Conservation (phyloP, 1,284 basidiomycete species). For the Peniophora sp. region DNA sequence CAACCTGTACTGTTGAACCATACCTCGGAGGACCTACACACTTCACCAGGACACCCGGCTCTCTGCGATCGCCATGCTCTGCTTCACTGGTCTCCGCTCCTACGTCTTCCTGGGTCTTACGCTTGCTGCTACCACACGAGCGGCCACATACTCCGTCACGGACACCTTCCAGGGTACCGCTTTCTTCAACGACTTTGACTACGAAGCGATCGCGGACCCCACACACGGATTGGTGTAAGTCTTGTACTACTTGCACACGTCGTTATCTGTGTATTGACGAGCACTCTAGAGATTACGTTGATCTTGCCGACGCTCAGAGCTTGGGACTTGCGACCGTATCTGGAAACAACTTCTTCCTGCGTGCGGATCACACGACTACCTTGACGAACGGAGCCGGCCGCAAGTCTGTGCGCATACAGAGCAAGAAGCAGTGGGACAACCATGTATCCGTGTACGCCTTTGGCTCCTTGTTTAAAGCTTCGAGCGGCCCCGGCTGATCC, state of each 20-base stretch:
- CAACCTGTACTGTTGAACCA: too few relatives aligned
- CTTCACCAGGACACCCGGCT: too few relatives aligned
- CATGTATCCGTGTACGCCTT: conserved; percentile 48
- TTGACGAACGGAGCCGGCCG: conserved; percentile 46
- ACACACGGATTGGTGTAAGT: conserved; percentile 57
- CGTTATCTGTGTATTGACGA: background rate
- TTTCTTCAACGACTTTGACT: conserved; percentile 43
- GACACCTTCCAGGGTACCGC: conserved; percentile 40
- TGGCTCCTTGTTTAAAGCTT: background rate
- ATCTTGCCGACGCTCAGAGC: conserved; percentile 19
- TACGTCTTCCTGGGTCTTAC: conserved; percentile 2
- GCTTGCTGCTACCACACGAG: conserved; percentile 6
- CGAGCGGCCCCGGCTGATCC: background rate
- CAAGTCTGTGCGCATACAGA: conserved; percentile 49
- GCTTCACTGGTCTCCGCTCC: too few relatives aligned
- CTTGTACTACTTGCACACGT: background rate
- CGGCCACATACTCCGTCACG: conserved; percentile 30
- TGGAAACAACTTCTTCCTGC: conserved; percentile 26
- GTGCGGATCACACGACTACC: conserved; percentile 41
- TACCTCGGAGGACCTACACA: too few relatives aligned
- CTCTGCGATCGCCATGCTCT: too few relatives aligned
- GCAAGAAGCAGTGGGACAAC: conserved; percentile 42
- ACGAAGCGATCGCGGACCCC: conserved; percentile 47
- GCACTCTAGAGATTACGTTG: conserved; percentile 23
- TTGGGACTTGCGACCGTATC: conserved; percentile 21